Evolutionary conservation across 2,329 filamentous ascomycete genomes (phyloP), one percentile per base, ranked within the genome.

Genomic region (Ploettnerulaceae sp.): DNA sequence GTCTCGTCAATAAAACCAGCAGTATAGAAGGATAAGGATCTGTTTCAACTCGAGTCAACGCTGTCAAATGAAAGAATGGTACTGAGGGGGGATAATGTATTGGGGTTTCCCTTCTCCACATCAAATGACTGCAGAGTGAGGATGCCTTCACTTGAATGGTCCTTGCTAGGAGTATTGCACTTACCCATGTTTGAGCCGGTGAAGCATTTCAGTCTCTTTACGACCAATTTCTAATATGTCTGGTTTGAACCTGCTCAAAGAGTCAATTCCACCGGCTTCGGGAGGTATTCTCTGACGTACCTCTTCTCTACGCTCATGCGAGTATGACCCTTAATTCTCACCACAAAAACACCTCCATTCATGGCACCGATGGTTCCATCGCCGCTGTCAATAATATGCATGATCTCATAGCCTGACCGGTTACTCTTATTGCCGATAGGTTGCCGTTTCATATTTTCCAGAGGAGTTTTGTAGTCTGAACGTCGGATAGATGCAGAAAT

Each of bases 291-390:
- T n/a, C 4, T 17, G 11, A 42, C 44, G 9, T 32, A 47, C 51
- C 51, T 48, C 31, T 53, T 53, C 20, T 53, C 51, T 1, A 53
- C 48, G 9, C 21, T 40, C 5, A 53, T 17, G n/a, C 18, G 26
- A 14, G 4, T 32, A 4, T 46, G 24, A 6, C 32, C 41, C 32
- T 51, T 59, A 24, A 51, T 29, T 12, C 52, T 49, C 2, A 59
- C 58, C 7, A 60, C 55, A 39, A 50, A 53, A 4, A 59, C 54
- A n/a, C 58, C 58, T 3, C 55, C 58, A 34, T 62, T 62, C 57
- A 61, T 60, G 2, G 48, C 59, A 7, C 60, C 60, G 31, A 57
- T 33, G 0, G 7, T 40, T 8, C 56, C 58, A 12, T 53, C 44
- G 1, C 54, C 57, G 4, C 25, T 9, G 40, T 61, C 60, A 20